phyloP scores from a whole-genome alignment of 108 stramenopile genomes.

The Cylindrotheca fusiformis region DNA sequence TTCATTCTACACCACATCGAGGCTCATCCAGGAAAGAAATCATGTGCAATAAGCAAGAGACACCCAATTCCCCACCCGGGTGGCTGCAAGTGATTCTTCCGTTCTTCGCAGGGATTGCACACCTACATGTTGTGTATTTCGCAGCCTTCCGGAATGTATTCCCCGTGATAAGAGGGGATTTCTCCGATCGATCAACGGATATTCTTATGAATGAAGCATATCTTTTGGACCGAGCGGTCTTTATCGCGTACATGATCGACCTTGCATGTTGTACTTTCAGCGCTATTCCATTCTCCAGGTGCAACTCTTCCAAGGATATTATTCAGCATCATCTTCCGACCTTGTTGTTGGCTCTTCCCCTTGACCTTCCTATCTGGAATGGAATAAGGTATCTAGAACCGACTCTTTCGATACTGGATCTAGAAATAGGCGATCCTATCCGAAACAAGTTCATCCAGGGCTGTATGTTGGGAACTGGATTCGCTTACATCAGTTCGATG shows the following conservation, averaged over 20 bases:
- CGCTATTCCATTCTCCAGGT: not conserved
- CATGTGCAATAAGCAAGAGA: not conserved
- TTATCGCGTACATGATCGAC: not conserved
- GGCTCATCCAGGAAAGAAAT: no score
- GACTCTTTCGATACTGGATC: not conserved
- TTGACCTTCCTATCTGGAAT: not conserved
- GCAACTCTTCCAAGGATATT: not conserved
- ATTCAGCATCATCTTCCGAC: not conserved
- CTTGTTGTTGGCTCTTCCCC: not conserved
- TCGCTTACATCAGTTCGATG: not conserved
- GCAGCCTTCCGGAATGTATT: not conserved
- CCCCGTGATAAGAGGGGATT: not conserved
- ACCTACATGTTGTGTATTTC: not conserved
- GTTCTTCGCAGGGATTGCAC: not conserved
- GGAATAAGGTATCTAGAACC: not conserved
- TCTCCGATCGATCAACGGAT: not conserved
- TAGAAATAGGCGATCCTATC: not conserved
- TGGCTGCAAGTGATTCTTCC: not conserved
- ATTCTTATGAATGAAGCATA: not conserved
- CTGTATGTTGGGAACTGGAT: not conserved
- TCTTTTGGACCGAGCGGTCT: not conserved
- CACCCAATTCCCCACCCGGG: not conserved
- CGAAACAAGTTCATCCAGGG: not conserved
- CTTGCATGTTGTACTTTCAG: not conserved
- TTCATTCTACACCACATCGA: no score